A percentile compares a stretch with the other conserved stretches of the same genome.
These are phyloP conservation scores for Prunus salicina DNA, from an alignment of 306 rosid species.

Conservation along the genomic window DNA sequence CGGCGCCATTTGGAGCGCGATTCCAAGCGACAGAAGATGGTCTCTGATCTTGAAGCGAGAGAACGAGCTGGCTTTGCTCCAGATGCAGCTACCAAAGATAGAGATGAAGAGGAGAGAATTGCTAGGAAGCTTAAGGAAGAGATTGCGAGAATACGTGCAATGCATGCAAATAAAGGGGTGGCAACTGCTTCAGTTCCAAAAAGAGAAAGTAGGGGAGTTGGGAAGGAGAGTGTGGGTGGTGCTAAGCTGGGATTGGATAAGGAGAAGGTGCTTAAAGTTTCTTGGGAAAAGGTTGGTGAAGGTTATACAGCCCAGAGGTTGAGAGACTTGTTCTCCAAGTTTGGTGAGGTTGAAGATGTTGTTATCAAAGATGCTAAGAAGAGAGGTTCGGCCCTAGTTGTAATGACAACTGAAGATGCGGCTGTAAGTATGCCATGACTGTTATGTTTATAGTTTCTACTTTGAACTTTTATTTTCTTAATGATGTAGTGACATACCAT, in stretches of 20 bases:
- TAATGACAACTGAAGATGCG: slow-evolving; percentile 78
- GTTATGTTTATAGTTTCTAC: not conserved
- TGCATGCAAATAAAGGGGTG: slow-evolving; percentile 56
- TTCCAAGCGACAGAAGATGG: slow-evolving; percentile 75
- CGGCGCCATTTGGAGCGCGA: slow-evolving; percentile 68
- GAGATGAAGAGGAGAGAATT: slow-evolving; percentile 72
- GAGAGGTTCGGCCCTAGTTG: slow-evolving; percentile 86
- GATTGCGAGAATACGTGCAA: slow-evolving; percentile 69
- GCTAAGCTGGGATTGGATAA: slow-evolving; percentile 46
- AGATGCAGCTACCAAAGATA: slow-evolving; percentile 47
- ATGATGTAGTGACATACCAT: not conserved
- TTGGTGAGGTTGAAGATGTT: slow-evolving; percentile 89
- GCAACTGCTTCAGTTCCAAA: slow-evolving; percentile 22
- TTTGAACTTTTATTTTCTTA: not conserved
- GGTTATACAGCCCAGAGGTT: slow-evolving; percentile 70
- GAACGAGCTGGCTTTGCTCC: slow-evolving; percentile 61
- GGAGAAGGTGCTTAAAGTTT: slow-evolving; percentile 74
- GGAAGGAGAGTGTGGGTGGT: slow-evolving; percentile 32
- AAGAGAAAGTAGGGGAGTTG: slow-evolving; percentile 29
- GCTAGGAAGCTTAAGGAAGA: slow-evolving; percentile 67
- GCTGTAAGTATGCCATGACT: slow-evolving; percentile 49
- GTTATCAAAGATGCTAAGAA: slow-evolving; percentile 73
- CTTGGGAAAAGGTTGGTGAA: slow-evolving; percentile 86
- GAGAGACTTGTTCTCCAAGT: slow-evolving; percentile 61
- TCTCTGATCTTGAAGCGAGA: slow-evolving; percentile 80